Percentiles rank a stretch among this genome's conserved stretches.
Evolutionary conservation across 2,329 filamentous ascomycete genomes (phyloP).

Genomic region (Botrytis tulipae): DNA sequence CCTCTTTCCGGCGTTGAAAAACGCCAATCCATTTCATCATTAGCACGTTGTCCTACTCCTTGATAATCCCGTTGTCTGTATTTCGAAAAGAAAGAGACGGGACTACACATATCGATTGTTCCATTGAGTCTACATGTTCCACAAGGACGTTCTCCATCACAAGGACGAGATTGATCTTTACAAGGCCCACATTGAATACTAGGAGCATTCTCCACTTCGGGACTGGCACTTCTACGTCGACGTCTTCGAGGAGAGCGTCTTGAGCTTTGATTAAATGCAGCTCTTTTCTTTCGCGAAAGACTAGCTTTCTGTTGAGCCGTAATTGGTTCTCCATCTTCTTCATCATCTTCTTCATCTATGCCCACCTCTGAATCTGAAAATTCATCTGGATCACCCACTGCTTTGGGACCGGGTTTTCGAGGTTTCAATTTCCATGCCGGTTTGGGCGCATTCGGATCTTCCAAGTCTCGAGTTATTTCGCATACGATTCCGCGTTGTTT

Average conservation of each 20-base stretch:
- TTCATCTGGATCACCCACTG: neutral
- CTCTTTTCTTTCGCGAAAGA: neutral
- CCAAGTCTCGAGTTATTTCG: neutral
- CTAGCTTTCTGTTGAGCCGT: neutral
- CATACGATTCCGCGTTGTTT: neutral
- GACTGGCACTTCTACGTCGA: neutral
- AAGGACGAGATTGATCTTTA: neutral
- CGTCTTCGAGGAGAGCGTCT: neutral
- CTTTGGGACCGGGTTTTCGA: too few species aligned
- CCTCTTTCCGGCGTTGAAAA: neutral
- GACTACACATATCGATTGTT: neutral
- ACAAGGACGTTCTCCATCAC: constrained; percentile 5
- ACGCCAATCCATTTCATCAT: neutral
- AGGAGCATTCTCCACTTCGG: neutral
- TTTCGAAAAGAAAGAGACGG: neutral
- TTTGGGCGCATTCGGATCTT: neutral
- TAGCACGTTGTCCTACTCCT: neutral
- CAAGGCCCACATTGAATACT: neutral
- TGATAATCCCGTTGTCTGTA: neutral
- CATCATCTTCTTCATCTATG: neutral
- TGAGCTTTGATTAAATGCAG: neutral
- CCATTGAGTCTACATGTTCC: neutral
- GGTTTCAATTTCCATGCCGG: neutral
- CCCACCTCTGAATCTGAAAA: neutral
- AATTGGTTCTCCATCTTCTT: neutral